A percentile compares a stretch with the other conserved stretches of the same genome.
phyloP scores from a whole-genome alignment of 768 basidiomycete species.

The Trametes elegans region DNA sequence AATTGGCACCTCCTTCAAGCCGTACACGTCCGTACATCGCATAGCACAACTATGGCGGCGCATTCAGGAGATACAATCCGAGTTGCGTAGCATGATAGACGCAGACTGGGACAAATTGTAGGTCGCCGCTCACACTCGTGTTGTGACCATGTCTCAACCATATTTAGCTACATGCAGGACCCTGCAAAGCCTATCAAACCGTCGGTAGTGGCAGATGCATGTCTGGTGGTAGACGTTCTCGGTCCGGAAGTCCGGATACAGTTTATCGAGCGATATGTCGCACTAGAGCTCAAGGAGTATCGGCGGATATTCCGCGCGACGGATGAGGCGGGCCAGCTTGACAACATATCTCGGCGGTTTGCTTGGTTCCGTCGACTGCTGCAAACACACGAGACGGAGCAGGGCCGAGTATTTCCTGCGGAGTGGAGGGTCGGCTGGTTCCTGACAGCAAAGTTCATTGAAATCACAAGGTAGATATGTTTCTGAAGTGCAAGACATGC shows the following conservation, averaged over 20 bases:
- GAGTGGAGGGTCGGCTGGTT: conserved; percentile 86
- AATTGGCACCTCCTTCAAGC: conserved; percentile 76
- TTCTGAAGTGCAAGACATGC: not conserved
- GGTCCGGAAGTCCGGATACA: conserved; percentile 80
- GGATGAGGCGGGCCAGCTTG: conserved; percentile 95
- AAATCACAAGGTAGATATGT: conserved; percentile 75
- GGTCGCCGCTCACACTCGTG: conserved; percentile 32
- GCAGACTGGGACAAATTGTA: conserved; percentile 92
- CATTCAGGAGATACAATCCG: conserved; percentile 80
- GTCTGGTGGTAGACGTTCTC: conserved; percentile 85
- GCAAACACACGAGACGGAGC: conserved; percentile 84
- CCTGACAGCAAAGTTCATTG: conserved; percentile 82
- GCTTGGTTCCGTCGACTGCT: conserved; percentile 92
- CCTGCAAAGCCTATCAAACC: conserved; percentile 60
- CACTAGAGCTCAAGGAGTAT: conserved; percentile 92
- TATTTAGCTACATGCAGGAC: conserved; percentile 77
- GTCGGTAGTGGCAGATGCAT: conserved; percentile 73
- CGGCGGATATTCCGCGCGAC: conserved; percentile 90
- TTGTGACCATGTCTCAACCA: not conserved
- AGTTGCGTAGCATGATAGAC: conserved; percentile 77
- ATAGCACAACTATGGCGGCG: conserved; percentile 78
- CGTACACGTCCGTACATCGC: conserved; percentile 71
- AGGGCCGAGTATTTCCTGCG: conserved; percentile 76
- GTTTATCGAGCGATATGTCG: conserved; percentile 85
- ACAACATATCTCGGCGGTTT: conserved; percentile 90